These are phyloP conservation scores for Diversispora eburnea DNA, from an alignment of 192 early-diverging fungal genomes.

Conservation along the genomic window DNA sequence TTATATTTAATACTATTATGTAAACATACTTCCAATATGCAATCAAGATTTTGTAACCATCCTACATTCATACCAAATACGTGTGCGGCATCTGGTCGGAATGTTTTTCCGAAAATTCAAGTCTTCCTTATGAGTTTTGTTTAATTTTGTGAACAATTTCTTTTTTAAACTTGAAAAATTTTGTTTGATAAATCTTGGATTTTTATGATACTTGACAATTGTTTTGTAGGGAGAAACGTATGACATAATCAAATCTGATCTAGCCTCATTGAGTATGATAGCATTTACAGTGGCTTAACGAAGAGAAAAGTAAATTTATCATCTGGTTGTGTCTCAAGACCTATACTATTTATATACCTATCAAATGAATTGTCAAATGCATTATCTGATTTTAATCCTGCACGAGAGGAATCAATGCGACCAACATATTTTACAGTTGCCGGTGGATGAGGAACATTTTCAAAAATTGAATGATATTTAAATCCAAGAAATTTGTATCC, in stretches of 20 bases:
- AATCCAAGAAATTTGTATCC: too few relatives aligned
- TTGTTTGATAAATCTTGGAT: not conserved
- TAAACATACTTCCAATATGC: too few relatives aligned
- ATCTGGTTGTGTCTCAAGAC: slow-evolving; percentile 1
- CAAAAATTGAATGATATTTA: slow-evolving; percentile 17
- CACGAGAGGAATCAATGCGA: too few relatives aligned
- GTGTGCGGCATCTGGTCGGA: not conserved
- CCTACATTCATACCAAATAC: too few relatives aligned
- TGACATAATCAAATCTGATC: not conserved
- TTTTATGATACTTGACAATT: slow-evolving; percentile 27
- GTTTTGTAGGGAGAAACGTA: slow-evolving; percentile 17
- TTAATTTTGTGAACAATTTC: slow-evolving; percentile 7
- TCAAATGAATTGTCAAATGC: not conserved
- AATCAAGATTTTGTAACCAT: too few relatives aligned
- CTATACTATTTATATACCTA: not conserved
- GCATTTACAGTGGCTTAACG: slow-evolving; percentile 12
- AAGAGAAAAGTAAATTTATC: slow-evolving; percentile 22
- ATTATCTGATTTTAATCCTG: not conserved
- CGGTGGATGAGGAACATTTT: slow-evolving; percentile 19
- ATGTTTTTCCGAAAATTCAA: slow-evolving; percentile 17
- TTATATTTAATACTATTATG: too few relatives aligned
- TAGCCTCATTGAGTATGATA: slow-evolving; percentile 24
- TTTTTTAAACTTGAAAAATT: slow-evolving; percentile 22
- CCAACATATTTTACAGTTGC: slow-evolving; percentile 9
- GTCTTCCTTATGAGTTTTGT: slow-evolving; percentile 23